Evolutionary conservation across 768 basidiomycete genomes (phyloP), one percentile per base, ranked within the genome.

Genomic region (Termitomyces sp.): DNA sequence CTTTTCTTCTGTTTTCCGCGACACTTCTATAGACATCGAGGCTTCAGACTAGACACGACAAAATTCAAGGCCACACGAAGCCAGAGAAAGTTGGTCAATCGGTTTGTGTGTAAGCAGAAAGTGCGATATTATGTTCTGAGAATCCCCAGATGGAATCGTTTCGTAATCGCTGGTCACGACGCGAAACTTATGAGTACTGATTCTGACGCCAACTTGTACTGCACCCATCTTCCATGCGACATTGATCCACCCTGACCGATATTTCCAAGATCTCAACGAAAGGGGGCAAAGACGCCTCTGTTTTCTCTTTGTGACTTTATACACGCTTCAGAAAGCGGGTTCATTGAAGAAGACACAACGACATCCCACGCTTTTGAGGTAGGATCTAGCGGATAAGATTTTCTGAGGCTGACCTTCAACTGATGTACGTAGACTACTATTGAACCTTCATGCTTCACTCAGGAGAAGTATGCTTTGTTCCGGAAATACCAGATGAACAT

Each of bases 381-480:
- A 69, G 44, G 22, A 36, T 32, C 36, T 49, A 18, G 29, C 33
- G 16, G 23, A 46, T 22, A 29, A 13, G 2, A 3, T 7, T 25
- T n/a, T 32, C 15, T 23, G 36, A 39, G 18, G 12, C 25, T 18
- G 36, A 35, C 12, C 29, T 39, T n/a, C n/a, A n/a, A 22, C n/a
- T 45, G 23, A 10, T 41, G 41, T n/a, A 5, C 42, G 5, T 52
- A 95, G 93, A 83, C 88, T 16, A 80, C 73, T 2, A 70, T 97
- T 7, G 92, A 94, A 63, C 85, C 84, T 5, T 82, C 94, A 2
- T 81, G 83, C 13, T 94, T 75, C 64, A 88, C 86, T 0, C 64
- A 76, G 2, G 94, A 98, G 72, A 96, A 96, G 65, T 96, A 82
- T 66, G 74, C 71, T 6, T 77, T 98, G 16, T 98, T 79, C 64